These are phyloP conservation scores for Yarrowia hollandica DNA, from an alignment of 805 yeast species.

Conservation along the genomic window DNA sequence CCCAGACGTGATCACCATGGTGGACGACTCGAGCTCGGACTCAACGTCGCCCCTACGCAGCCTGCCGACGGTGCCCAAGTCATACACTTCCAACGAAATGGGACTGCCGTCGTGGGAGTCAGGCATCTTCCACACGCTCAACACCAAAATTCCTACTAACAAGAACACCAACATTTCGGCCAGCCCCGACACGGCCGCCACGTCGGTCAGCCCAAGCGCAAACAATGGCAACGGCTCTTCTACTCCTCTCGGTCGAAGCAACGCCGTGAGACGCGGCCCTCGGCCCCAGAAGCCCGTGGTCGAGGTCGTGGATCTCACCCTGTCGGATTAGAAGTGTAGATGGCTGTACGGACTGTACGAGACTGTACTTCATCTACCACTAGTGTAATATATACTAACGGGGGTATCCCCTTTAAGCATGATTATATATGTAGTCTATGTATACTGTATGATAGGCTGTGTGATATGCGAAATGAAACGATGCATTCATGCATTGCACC, in stretches of 20 bases:
- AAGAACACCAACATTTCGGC: background rate
- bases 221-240: background rate
- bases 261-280: conserved; percentile 3
- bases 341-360: no score
- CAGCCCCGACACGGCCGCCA: conserved; percentile 15
- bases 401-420: conserved; percentile 3
- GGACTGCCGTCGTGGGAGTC: conserved; percentile 20
- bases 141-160: conserved; percentile 9
- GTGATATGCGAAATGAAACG: no score
- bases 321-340: background rate
- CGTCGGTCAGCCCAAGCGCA: conserved; percentile 12
- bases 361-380: background rate
- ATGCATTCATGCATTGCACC: no score
- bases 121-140: background rate
- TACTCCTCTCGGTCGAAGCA: conserved; percentile 8
- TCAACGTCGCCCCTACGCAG: background rate
- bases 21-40: conserved; percentile 4
- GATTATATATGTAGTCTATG: background rate
- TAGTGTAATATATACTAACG: conserved; percentile 17
- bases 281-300: conserved; percentile 5
- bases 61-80: background rate
- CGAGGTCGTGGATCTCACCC: conserved; percentile 7
- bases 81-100: background rate
- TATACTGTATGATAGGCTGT: no score
- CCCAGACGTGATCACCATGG: conserved; percentile 18